phyloP scores from a whole-genome alignment of 305 asterid genomes.

The Solanum hybrid region DNA sequence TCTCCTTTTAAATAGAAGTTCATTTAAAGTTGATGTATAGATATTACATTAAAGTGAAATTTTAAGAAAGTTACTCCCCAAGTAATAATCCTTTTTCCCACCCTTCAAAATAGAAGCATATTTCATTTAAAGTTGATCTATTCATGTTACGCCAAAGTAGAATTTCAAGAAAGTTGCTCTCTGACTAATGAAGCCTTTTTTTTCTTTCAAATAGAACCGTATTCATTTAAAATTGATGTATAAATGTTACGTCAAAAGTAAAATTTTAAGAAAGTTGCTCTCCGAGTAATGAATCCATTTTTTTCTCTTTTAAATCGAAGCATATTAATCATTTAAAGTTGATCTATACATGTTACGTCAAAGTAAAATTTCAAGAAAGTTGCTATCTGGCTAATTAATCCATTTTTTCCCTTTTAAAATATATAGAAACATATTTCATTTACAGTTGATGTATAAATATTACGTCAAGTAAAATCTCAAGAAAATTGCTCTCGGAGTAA shows the following conservation, averaged over 20 bases:
- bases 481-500: neutral
- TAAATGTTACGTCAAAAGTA: neutral
- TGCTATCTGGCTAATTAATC: too few relatives aligned
- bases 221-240: neutral
- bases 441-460: too few relatives aligned
- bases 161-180: conserved; percentile 85
- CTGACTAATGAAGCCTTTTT: conserved; percentile 23
- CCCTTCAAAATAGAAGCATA: neutral
- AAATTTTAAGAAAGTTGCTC: neutral
- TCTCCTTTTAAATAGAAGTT: neutral
- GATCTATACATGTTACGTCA: neutral
- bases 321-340: neutral
- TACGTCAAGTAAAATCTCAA: too few relatives aligned
- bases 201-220: neutral
- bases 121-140: neutral
- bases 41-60: neutral
- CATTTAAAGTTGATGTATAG: neutral
- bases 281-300: neutral
- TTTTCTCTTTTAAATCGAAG: neutral
- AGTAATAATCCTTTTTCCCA: neutral
- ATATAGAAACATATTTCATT: too few relatives aligned
- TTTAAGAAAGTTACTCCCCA: conserved; percentile 45
- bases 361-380: neutral
- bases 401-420: too few relatives aligned
- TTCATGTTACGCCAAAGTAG: neutral